These are phyloP conservation scores for Suillus bovinus DNA, from an alignment of 768 basidiomycete genomes.

Conservation along the genomic window DNA sequence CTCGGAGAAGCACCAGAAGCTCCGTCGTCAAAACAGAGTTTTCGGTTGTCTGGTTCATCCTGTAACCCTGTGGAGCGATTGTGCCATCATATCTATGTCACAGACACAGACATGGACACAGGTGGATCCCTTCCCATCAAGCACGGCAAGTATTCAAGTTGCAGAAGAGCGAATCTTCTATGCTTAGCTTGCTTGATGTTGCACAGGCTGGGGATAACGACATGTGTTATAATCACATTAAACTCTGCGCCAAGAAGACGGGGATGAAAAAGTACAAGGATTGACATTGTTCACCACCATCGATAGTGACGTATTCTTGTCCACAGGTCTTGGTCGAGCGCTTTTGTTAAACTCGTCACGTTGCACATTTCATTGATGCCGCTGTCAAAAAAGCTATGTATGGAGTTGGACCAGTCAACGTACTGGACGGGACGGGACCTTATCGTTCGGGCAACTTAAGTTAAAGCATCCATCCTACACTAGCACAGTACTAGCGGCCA, in stretches of 20 bases:
- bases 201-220: not conserved
- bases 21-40: not conserved
- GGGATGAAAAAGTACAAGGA: not conserved
- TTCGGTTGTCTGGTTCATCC: not conserved
- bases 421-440: not conserved
- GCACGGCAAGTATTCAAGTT: not conserved
- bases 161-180: not conserved
- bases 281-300: too few species aligned
- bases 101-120: not conserved
- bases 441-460: not conserved
- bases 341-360: not conserved
- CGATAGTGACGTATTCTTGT: slow-evolving; percentile 3
- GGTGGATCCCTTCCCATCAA: not conserved
- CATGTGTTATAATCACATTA: slow-evolving; percentile 6
- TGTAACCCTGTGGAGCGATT: not conserved
- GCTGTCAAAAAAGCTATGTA: slow-evolving; percentile 4
- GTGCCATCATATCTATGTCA: not conserved
- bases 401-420: not conserved
- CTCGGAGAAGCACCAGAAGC: not conserved
- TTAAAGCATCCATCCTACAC: too few species aligned
- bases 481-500: not conserved
- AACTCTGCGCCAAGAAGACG: not conserved
- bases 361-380: not conserved
- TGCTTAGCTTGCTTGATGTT: not conserved
- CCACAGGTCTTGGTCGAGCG: not conserved